Evolutionary conservation across 2,329 filamentous ascomycete species (phyloP).

Genomic region (Fusarium proliferatum): DNA sequence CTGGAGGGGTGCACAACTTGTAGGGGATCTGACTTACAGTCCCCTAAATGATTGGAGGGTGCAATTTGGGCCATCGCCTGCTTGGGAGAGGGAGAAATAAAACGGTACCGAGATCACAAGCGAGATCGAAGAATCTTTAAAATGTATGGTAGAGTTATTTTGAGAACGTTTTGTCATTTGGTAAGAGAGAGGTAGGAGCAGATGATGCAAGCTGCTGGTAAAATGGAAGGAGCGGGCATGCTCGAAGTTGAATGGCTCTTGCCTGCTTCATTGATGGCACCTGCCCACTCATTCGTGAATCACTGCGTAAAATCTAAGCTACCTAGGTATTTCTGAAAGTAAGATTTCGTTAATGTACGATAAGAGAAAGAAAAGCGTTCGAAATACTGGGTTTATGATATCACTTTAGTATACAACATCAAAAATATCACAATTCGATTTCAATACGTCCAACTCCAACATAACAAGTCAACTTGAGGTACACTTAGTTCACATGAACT

Average conservation of each 20-base stretch:
- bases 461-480: background rate
- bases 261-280: background rate
- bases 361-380: too few species aligned
- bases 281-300: background rate
- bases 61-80: background rate
- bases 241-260: background rate
- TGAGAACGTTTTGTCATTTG: background rate
- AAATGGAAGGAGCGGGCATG: background rate
- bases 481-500: background rate
- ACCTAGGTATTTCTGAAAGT: too few species aligned
- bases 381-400: background rate
- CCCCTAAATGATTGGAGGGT: background rate
- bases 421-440: background rate
- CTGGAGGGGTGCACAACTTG: background rate
- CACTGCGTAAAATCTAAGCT: background rate
- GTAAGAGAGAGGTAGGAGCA: background rate
- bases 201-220: background rate
- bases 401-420: background rate
- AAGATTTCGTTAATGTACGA: background rate
- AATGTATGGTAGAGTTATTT: background rate
- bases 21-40: constrained; percentile 7
- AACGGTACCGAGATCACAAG: background rate
- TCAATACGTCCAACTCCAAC: fast-evolving
- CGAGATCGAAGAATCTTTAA: background rate
- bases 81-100: background rate